These are phyloP conservation scores for Diaporthe citriasiana DNA, from an alignment of 2,329 filamentous ascomycete species.

Conservation along the genomic window DNA sequence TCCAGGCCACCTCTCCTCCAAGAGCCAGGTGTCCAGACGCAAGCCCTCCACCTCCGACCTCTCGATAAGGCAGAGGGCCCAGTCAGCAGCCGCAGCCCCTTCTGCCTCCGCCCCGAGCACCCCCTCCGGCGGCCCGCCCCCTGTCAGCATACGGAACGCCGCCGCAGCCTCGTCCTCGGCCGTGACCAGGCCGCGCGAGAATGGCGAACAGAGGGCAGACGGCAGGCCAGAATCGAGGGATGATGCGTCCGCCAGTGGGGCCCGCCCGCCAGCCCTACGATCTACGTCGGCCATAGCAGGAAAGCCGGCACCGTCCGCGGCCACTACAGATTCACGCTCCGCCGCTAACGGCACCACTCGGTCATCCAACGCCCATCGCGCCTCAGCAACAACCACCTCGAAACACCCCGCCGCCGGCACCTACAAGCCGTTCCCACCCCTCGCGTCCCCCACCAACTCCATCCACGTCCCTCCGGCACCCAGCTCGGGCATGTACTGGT, in stretches of 20 bases:
- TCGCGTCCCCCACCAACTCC: constrained; percentile 68
- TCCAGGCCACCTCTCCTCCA: constrained; percentile 72
- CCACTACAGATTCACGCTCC: constrained; percentile 46
- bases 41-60: constrained; percentile 63
- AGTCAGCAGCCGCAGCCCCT: constrained; percentile 56
- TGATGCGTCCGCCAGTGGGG: constrained; percentile 49
- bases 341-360: constrained; percentile 42
- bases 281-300: constrained; percentile 67
- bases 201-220: constrained; percentile 45
- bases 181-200: constrained; percentile 42
- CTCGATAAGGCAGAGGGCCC: constrained; percentile 66
- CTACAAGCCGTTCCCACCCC: constrained; percentile 67
- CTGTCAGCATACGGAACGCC: constrained; percentile 37
- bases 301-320: constrained; percentile 48
- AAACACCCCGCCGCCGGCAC: constrained; percentile 50
- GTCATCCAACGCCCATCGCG: constrained; percentile 26
- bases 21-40: constrained; percentile 66
- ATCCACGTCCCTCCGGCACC: constrained; percentile 74
- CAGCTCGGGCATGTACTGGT: constrained; percentile 82
- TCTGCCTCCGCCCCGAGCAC: constrained; percentile 47
- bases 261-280: constrained; percentile 62
- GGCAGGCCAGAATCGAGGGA: constrained; percentile 47
- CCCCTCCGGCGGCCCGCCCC: constrained; percentile 39
- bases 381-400: constrained; percentile 40
- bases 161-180: constrained; percentile 36